A percentile compares a stretch with the other conserved stretches of the same genome.
Evolutionary conservation across 768 basidiomycete genomes (phyloP).

Genomic region (Pleurotus cornucopiae): DNA sequence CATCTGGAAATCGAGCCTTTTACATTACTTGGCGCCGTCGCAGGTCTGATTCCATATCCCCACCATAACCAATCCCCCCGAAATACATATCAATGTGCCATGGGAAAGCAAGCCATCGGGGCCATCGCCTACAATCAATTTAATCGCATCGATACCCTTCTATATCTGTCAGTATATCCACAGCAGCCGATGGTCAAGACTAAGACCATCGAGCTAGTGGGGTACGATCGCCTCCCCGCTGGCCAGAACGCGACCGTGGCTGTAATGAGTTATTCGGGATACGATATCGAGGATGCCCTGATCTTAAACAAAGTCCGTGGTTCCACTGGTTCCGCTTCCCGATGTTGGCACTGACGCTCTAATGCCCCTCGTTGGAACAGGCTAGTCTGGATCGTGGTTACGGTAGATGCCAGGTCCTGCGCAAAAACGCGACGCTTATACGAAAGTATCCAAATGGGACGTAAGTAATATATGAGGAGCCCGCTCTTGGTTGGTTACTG

Average conservation of each 20-base stretch:
- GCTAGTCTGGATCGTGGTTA: constrained; percentile 97
- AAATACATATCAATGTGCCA: constrained; percentile 99
- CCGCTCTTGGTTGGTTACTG: constrained; percentile 9
- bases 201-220: constrained; percentile 94
- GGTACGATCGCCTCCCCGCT: constrained; percentile 94
- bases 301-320: constrained; percentile 82
- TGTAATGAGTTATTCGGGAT: constrained; percentile 99
- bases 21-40: constrained; percentile 94
- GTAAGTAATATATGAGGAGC: constrained; percentile 43
- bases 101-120: constrained; percentile 99
- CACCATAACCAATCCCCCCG: constrained; percentile 99
- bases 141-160: constrained; percentile 93
- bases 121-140: constrained; percentile 98
- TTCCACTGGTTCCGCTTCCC: constrained; percentile 1
- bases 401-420: constrained; percentile 94
- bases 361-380: constrained; percentile 29
- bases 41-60: constrained; percentile 97
- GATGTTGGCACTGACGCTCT: not conserved
- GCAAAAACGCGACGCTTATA: constrained; percentile 92
- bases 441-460: constrained; percentile 97
- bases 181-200: constrained; percentile 99
- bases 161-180: constrained; percentile 97
- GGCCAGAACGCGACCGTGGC: constrained; percentile 98
- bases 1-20: constrained; percentile 99
- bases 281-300: constrained; percentile 98